These are phyloP conservation scores for Pythium dissimile DNA, from an alignment of 352 stramenopile species.

Conservation along the genomic window DNA sequence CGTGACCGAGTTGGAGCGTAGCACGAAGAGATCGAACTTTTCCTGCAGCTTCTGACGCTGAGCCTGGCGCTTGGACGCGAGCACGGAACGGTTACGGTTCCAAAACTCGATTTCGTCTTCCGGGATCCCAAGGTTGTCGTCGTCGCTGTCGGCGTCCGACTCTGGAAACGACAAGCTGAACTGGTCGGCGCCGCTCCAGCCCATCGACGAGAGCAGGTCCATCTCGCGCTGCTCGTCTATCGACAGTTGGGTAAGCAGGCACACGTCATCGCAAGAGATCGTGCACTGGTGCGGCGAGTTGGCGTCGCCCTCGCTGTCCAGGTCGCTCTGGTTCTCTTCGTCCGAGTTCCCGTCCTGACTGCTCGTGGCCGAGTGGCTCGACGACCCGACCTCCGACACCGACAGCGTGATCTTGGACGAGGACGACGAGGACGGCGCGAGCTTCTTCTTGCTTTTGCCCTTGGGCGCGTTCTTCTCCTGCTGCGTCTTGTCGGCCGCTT, in stretches of 20 bases:
- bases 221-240: constrained; percentile 73
- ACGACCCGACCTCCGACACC: constrained; percentile 25
- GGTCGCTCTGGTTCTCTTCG: constrained; percentile 39
- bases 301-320: constrained; percentile 21
- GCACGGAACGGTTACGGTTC: constrained; percentile 76
- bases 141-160: constrained; percentile 69
- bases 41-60: constrained; percentile 84
- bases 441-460: constrained; percentile 28
- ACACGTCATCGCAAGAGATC: constrained; percentile 47
- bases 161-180: constrained; percentile 60
- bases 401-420: constrained; percentile 19
- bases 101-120: constrained; percentile 85
- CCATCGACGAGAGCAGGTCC: constrained; percentile 82
- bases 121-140: constrained; percentile 76
- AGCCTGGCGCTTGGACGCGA: constrained; percentile 71
- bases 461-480: constrained; percentile 19
- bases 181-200: constrained; percentile 66
- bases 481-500: constrained; percentile 38
- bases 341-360: constrained; percentile 29
- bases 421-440: constrained; percentile 8
- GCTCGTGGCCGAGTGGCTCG: constrained; percentile 28
- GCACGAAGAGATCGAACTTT: constrained; percentile 81
- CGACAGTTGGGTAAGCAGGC: constrained; percentile 39
- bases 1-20: constrained; percentile 52
- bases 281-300: constrained; percentile 41